These are phyloP conservation scores for Cercospora sp. DNA, from an alignment of 2,329 filamentous ascomycete species.

Conservation along the genomic window DNA sequence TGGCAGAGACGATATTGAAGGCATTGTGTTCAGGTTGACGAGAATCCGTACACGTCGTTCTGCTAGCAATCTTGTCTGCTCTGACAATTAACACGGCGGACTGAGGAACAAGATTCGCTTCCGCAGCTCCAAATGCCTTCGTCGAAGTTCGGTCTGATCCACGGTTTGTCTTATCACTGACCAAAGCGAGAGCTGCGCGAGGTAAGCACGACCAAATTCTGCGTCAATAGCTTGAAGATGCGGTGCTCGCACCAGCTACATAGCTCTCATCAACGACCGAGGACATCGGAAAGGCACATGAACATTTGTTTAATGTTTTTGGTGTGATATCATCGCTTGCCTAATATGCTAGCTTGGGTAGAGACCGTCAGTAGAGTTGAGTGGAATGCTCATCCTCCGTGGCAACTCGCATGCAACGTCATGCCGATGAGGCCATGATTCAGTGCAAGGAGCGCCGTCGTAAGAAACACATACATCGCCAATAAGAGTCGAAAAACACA, in stretches of 20 bases:
- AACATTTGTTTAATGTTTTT: slow-evolving; percentile 14
- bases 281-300: not conserved
- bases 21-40: not conserved
- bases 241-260: not conserved
- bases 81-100: not conserved
- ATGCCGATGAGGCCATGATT: slow-evolving; percentile 4
- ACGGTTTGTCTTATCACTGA: not conserved
- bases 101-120: not conserved
- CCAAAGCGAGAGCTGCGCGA: not conserved
- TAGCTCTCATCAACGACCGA: not conserved
- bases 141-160: not conserved
- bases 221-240: not conserved
- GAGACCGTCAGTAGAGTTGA: slow-evolving; percentile 18
- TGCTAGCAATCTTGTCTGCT: not conserved
- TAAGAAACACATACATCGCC: slow-evolving; percentile 15
- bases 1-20: not conserved
- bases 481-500: slow-evolving; percentile 14
- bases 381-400: slow-evolving; percentile 3
- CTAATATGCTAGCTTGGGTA: slow-evolving; percentile 18
- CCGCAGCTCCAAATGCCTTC: not conserved
- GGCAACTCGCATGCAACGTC: slow-evolving; percentile 1
- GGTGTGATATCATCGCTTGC: slow-evolving; percentile 18
- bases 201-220: not conserved
- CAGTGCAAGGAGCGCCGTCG: slow-evolving; percentile 5
- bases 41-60: not conserved